These are phyloP conservation scores for Nymphaea colorata DNA, from an alignment of 164 flowering plant genomes.

Conservation along the genomic window DNA sequence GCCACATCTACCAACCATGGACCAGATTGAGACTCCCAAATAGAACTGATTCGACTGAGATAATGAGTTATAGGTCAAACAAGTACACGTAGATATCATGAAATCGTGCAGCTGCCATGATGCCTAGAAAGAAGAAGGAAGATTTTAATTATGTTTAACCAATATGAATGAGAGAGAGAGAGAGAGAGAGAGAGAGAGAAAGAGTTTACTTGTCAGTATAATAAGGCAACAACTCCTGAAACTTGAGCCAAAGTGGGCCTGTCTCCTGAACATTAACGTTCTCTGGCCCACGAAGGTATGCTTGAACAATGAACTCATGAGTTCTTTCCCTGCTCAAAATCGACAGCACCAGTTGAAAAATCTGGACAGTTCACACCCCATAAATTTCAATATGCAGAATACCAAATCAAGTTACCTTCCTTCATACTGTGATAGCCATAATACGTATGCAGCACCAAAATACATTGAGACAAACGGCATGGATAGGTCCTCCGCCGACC, in stretches of 20 bases:
- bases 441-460: constrained; percentile 79
- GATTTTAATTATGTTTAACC: too few species aligned
- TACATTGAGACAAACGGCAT: constrained; percentile 81
- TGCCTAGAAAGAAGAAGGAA: background rate
- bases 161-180: background rate
- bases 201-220: constrained; percentile 30
- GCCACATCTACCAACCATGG: too few species aligned
- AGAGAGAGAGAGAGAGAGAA: constrained; percentile 1
- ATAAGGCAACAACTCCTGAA: constrained; percentile 45
- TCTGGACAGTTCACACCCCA: background rate
- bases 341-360: background rate
- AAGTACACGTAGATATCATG: background rate
- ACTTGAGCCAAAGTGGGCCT: constrained; percentile 55
- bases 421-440: constrained; percentile 70
- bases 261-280: constrained; percentile 56
- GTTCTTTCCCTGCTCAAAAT: constrained; percentile 43
- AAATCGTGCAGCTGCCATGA: background rate
- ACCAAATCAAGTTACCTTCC: constrained; percentile 42
- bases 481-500: constrained; percentile 54
- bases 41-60: too few species aligned
- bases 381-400: background rate
- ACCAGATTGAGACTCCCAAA: too few species aligned
- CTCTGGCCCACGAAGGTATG: constrained; percentile 70
- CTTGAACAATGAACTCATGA: constrained; percentile 69
- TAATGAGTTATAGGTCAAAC: too few species aligned